Evolutionary conservation across 768 basidiomycete genomes (phyloP), one percentile per base, ranked within the genome.

Genomic region (Mycena alexandri): DNA sequence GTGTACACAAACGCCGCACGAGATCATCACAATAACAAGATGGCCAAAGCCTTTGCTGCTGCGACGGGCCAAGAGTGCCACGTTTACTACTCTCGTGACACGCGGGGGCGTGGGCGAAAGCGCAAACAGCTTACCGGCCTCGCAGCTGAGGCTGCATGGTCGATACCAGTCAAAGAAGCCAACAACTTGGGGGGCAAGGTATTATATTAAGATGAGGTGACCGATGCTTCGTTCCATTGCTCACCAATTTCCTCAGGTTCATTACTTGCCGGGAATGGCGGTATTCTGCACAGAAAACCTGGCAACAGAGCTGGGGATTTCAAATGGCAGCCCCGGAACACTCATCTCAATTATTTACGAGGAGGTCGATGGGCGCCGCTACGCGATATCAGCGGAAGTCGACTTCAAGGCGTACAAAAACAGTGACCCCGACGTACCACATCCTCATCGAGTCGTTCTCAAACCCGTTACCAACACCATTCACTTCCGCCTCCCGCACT

Each of bases 271-370:
- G 2, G 66, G 66, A 7, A 67, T 62, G 60, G 60, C 66, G 11
- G 66, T 67, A 5, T 67, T 67, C 33, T 63, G 62, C 43, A 63
- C 62, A 14, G 62, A 63, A 19, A 63, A 63, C 43, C 54, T 63
- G 14, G 62, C 62, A 12, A 67, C 66, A 2, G 66, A 67, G 25
- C 60, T 67, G 2, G 66, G 66, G 14, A 53, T 67, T 22, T 67
- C 66, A 12, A 67, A 67, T 12, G 66, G 66, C 14, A 55, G 60
- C 14, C 48, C 51, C 2, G 66, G 66, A 2, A 67, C 34, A n/a
- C n/a, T n/a, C n/a, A n/a, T n/a, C n/a, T n/a, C n/a, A n/a, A n/a
- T n/a, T n/a, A n/a, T n/a, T n/a, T n/a, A n/a, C n/a, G n/a, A n/a
- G n/a, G n/a, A n/a, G n/a, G n/a, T n/a, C n/a, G n/a, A n/a, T n/a